These are phyloP conservation scores for Rhodotorula sp. DNA, from an alignment of 1,284 basidiomycete genomes.

Conservation along the genomic window DNA sequence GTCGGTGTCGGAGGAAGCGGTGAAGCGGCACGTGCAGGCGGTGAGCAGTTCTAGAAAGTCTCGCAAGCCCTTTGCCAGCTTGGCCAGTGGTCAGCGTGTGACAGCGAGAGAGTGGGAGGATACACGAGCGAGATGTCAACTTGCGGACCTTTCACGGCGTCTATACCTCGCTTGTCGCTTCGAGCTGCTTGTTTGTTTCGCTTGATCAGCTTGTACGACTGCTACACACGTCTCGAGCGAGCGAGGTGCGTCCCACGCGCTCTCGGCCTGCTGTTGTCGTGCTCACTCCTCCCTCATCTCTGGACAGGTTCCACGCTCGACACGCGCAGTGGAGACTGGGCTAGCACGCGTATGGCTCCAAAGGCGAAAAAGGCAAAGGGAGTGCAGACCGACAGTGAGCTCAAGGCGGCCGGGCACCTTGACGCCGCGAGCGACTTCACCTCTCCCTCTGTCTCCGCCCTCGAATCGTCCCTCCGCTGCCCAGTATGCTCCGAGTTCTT, in stretches of 20 bases:
- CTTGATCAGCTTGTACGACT: too few species aligned
- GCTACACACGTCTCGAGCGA: too few species aligned
- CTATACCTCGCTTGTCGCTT: too few species aligned
- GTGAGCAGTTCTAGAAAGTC: background rate
- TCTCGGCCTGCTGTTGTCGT: background rate
- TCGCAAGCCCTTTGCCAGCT: background rate
- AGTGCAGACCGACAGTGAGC: background rate
- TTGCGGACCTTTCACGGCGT: too few species aligned
- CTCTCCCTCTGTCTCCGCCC: slow-evolving; percentile 59
- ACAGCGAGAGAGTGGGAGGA: too few species aligned
- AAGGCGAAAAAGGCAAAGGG: background rate
- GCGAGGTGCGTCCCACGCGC: too few species aligned
- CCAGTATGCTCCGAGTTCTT: slow-evolving; percentile 68
- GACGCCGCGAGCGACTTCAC: slow-evolving; percentile 67
- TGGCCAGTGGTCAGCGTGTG: background rate
- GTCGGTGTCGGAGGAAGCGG: background rate
- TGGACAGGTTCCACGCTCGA: too few species aligned
- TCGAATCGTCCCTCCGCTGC: slow-evolving; percentile 67
- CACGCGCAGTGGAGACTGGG: too few species aligned
- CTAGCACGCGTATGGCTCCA: background rate
- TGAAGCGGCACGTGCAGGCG: background rate
- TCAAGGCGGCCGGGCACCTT: slow-evolving; percentile 43
- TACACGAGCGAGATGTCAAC: too few species aligned
- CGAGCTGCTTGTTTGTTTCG: too few species aligned
- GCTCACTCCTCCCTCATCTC: background rate